Evolutionary conservation across 108 stramenopile genomes (phyloP).

Genomic region (Parmales sp.): DNA sequence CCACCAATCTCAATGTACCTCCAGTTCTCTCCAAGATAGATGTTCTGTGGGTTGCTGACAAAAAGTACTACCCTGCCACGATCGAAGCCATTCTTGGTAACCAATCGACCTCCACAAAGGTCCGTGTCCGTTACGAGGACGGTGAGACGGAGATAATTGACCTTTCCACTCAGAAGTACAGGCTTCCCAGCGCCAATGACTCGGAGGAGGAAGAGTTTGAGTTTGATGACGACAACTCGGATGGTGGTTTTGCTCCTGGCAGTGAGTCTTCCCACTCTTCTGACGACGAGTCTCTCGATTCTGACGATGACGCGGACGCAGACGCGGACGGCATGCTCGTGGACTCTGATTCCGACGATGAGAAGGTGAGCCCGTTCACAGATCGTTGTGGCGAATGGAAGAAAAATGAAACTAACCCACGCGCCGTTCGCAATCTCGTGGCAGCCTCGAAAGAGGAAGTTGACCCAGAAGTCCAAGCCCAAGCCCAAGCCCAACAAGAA

Average conservation of each 20-base stretch:
- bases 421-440: slow-evolving; percentile 21
- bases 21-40: slow-evolving; percentile 23
- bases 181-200: slow-evolving; percentile 14
- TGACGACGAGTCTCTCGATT: slow-evolving; percentile 7
- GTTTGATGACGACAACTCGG: slow-evolving; percentile 14
- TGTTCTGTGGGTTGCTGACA: slow-evolving; percentile 51
- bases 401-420: slow-evolving; percentile 32
- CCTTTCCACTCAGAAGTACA: slow-evolving; percentile 33
- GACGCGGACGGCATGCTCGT: slow-evolving; percentile 22
- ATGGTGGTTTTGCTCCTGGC: not conserved
- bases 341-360: slow-evolving; percentile 20
- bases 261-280: not conserved
- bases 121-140: slow-evolving; percentile 50
- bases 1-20: not conserved
- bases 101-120: not conserved
- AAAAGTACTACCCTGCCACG: slow-evolving; percentile 38
- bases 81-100: not conserved
- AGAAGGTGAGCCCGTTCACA: not conserved
- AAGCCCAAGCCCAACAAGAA: slow-evolving; percentile 1
- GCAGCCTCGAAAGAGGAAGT: slow-evolving; percentile 14
- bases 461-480: not conserved
- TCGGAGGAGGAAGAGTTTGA: slow-evolving; percentile 29
- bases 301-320: slow-evolving; percentile 40
- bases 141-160: slow-evolving; percentile 54
- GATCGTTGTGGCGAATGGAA: not conserved